A percentile compares a stretch with the other conserved stretches of the same genome.
phyloP scores from a whole-genome alignment of 371 early-diverging fungal genomes.

The Mortierella sp. region DNA sequence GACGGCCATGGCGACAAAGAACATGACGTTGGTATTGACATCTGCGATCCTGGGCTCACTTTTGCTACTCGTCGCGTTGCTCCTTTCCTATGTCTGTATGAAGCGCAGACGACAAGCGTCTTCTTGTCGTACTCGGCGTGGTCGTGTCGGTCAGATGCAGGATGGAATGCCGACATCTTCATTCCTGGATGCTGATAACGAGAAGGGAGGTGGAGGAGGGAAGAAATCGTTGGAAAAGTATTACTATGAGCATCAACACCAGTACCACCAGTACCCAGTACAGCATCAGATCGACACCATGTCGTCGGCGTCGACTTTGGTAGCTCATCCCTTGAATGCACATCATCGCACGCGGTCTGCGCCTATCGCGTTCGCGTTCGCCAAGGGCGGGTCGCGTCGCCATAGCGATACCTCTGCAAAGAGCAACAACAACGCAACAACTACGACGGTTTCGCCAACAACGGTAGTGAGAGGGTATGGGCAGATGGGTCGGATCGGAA shows the following conservation, averaged over 20 bases:
- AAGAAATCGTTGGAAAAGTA: slow-evolving; percentile 25
- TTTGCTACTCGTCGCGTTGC: slow-evolving; percentile 17
- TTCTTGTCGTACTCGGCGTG: slow-evolving; percentile 14
- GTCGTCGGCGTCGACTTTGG: slow-evolving; percentile 16
- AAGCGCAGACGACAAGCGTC: slow-evolving; percentile 19
- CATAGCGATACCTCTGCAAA: not conserved
- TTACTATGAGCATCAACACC: slow-evolving; percentile 16
- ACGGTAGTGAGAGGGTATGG: not conserved
- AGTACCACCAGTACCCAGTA: not conserved
- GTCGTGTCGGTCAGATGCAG: slow-evolving; percentile 29
- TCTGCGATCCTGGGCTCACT: slow-evolving; percentile 20
- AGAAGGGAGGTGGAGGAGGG: not conserved
- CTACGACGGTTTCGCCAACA: not conserved
- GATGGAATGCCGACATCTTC: slow-evolving; percentile 16
- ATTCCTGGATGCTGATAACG: slow-evolving; percentile 9
- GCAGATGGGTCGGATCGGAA: not conserved
- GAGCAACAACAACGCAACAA: not conserved
- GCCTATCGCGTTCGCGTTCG: slow-evolving; percentile 20
- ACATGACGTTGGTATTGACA: not conserved
- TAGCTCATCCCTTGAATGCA: slow-evolving; percentile 13
- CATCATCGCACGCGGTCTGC: slow-evolving; percentile 42
- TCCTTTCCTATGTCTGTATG: slow-evolving; percentile 27
- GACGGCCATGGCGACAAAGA: not conserved
- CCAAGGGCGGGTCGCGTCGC: not conserved
- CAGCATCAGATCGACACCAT: not conserved